Percentiles rank a stretch among this genome's conserved stretches.
Conservation (phyloP, 768 basidiomycete genomes). For the Boletellus emodensis region DNA sequence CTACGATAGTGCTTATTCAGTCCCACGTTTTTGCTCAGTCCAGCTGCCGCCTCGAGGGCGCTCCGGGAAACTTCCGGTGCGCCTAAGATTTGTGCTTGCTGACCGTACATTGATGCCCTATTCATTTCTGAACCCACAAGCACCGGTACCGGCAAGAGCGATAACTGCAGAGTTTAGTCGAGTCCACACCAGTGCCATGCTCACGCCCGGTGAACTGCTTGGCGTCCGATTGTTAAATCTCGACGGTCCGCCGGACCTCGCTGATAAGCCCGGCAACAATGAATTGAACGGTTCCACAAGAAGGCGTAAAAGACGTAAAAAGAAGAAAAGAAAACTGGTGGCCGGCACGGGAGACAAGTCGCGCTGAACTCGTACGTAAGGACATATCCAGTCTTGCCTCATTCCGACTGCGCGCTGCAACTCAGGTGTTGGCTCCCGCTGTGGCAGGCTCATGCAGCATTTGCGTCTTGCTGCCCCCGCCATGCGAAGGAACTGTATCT, state of each 20-base stretch:
- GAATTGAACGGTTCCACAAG: conserved; percentile 40
- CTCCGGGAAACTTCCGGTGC: conserved; percentile 16
- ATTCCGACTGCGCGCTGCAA: not conserved
- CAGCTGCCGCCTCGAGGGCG: not conserved
- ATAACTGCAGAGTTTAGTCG: conserved; percentile 1
- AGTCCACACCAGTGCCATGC: conserved; percentile 1
- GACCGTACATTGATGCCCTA: conserved; percentile 12
- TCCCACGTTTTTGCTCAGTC: conserved; percentile 1
- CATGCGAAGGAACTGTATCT: not conserved
- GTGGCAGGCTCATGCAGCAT: not conserved
- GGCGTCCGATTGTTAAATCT: conserved; percentile 53
- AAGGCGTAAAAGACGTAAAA: conserved; percentile 51
- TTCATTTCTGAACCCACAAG: conserved; percentile 9
- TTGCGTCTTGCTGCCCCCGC: not conserved
- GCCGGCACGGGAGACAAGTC: conserved; percentile 16
- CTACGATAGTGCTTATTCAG: conserved; percentile 6
- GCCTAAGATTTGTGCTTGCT: conserved; percentile 7
- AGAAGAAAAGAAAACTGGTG: conserved; percentile 42
- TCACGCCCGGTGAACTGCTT: conserved; percentile 9
- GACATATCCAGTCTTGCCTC: not conserved
- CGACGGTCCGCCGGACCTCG: conserved; percentile 40
- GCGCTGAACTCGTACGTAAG: conserved; percentile 18
- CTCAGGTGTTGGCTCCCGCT: not conserved
- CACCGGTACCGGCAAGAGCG: conserved; percentile 11
- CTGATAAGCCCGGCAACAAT: conserved; percentile 11